Conservation (phyloP, 164 flowering plant species). For the Sedum album region DNA sequence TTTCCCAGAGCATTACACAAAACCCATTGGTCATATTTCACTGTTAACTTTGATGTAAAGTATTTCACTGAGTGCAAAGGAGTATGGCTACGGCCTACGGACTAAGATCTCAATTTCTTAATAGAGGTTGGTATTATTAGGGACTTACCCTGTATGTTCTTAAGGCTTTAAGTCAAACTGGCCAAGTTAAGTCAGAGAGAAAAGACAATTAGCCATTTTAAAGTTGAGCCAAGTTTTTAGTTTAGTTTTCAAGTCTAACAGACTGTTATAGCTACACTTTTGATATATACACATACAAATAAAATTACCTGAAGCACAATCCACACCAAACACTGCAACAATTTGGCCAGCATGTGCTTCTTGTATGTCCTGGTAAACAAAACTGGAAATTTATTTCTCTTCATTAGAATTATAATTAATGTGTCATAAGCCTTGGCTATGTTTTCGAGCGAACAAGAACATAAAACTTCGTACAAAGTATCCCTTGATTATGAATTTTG, state of each 20-base stretch:
- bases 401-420: too few species aligned
- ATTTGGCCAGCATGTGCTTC: constrained; percentile 99
- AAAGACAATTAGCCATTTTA: too few species aligned
- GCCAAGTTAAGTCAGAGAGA: too few species aligned
- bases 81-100: too few species aligned
- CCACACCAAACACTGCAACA: constrained; percentile 98
- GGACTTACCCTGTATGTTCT: too few species aligned
- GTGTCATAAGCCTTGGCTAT: too few species aligned
- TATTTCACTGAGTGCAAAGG: not conserved
- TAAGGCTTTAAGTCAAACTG: too few species aligned
- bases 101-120: not conserved
- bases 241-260: too few species aligned
- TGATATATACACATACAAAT: not conserved
- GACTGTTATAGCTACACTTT: not conserved
- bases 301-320: constrained; percentile 91
- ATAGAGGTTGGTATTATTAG: not conserved
- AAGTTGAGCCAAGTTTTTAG: too few species aligned
- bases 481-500: too few species aligned
- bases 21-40: not conserved
- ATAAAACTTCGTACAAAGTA: too few species aligned
- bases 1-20: not conserved
- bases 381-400: not conserved
- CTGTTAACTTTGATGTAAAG: not conserved
- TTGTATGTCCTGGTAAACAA: constrained; percentile 70
- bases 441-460: too few species aligned